A percentile compares a stretch with the other conserved stretches of the same genome.
Evolutionary conservation across 1,139 yeast genomes (phyloP).

Genomic region (Saccharomyces hybrid): DNA sequence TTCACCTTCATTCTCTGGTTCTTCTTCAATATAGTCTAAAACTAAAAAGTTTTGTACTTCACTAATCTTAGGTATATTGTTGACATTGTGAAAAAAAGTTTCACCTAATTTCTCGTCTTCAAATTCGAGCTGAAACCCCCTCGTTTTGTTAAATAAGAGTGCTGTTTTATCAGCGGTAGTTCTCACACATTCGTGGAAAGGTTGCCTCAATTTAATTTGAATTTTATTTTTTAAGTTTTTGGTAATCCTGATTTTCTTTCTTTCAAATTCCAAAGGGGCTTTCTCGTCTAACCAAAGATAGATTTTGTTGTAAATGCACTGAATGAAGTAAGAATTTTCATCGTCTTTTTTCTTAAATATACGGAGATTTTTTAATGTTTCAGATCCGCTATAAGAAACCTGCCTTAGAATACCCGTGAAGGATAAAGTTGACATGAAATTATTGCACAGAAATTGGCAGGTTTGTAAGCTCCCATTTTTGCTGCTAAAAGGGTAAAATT

Average conservation of each 20-base stretch:
- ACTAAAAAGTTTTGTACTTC: constrained; percentile 19
- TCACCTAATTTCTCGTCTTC: constrained; percentile 5
- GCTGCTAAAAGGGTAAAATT: constrained; percentile 15
- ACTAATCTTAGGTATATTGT: constrained; percentile 18
- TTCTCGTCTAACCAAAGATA: constrained; percentile 19
- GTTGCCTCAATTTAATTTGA: constrained; percentile 8
- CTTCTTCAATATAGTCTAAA: constrained; percentile 13
- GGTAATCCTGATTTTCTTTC: constrained; percentile 9
- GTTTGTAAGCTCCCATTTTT: constrained; percentile 1
- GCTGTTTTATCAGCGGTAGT: constrained; percentile 5
- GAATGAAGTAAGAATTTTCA: constrained; percentile 10
- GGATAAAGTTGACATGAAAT: background rate
- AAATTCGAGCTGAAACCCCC: constrained; percentile 14
- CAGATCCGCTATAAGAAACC: background rate
- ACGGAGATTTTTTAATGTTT: background rate
- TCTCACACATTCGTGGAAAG: constrained; percentile 4
- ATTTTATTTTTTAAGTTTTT: constrained; percentile 12
- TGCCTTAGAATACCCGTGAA: background rate
- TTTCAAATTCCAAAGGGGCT: constrained; percentile 13
- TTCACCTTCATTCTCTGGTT: constrained; percentile 3
- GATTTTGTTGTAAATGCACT: constrained; percentile 10
- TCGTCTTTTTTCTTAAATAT: background rate
- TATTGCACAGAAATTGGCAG: background rate
- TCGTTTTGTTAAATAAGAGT: constrained; percentile 6
- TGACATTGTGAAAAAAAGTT: constrained; percentile 8